Evolutionary conservation across 306 rosid genomes (phyloP).

Genomic region (Morella rubra): DNA sequence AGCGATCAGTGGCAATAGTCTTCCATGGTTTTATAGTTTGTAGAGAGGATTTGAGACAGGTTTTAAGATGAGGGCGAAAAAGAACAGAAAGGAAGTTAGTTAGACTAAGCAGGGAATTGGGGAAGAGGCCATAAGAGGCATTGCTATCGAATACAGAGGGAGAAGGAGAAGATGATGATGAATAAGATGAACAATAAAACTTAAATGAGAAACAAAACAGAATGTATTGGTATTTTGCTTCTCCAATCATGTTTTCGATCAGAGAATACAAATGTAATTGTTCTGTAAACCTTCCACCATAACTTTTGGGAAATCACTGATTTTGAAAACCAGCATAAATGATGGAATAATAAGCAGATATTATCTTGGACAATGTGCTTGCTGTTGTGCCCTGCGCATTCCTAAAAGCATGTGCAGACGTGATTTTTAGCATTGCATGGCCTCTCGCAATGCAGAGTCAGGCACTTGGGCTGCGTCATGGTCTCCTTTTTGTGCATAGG

Average conservation of each 20-base stretch:
- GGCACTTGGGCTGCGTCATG: neutral
- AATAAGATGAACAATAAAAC: too few species aligned
- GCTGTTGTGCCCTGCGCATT: neutral
- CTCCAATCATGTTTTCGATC: too few species aligned
- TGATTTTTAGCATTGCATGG: neutral
- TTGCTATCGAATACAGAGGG: neutral
- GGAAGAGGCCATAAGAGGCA: neutral
- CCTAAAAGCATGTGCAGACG: neutral
- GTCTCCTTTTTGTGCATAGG: conserved; percentile 6
- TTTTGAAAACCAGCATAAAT: neutral
- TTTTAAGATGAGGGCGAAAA: too few species aligned
- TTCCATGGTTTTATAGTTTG: too few species aligned
- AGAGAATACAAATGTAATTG: neutral
- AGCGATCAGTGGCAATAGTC: too few species aligned
- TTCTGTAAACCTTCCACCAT: neutral
- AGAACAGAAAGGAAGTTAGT: too few species aligned
- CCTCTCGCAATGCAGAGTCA: neutral
- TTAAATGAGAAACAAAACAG: too few species aligned
- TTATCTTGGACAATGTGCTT: neutral
- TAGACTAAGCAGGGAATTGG: too few species aligned
- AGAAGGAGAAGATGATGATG: neutral
- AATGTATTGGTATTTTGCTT: too few species aligned
- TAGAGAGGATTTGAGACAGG: too few species aligned
- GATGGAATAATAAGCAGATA: neutral
- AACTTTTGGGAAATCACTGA: neutral